Base-by-base conservation (phyloP, 1,139 yeast species). In the Kodamaea arcana region DNA sequence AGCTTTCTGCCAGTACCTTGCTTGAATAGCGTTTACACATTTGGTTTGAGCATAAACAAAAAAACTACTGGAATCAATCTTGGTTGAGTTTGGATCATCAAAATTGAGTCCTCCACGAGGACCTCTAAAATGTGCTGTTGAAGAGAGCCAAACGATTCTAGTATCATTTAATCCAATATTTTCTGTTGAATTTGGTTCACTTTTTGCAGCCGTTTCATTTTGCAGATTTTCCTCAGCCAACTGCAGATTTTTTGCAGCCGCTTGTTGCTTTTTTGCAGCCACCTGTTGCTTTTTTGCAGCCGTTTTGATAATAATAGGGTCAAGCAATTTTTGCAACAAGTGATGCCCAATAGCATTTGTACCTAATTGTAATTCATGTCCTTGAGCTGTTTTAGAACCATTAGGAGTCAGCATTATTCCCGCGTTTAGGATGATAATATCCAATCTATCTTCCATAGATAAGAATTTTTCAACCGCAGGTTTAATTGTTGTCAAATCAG, bases 211-310 rank as follows among this genome's bases (percentile, higher is more conserved):
- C 4, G 70, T 60, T 31, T 52, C 51, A 22, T 63, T 46, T 20
- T 62, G 45, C 23, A 77, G 48, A 5, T 65, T 36, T 8, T 74
- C 73, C 34, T 69, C 71, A 24, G 76, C 50, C 24, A 63, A 54
- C 36, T n/a, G n/a, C n/a, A n/a, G n/a, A n/a, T n/a, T 37, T 62
- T 59, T 41, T 73, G 72, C 15, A 77, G 50, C 30, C 74, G 50
- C 37, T 69, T 74, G 11, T 72, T 75, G 3, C 74, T 80, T 71
- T 45, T 76, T 76, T 15, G 71, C 62, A 9, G 77, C 79, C 34
- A 72, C n/a, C n/a, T n/a, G n/a, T n/a, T n/a, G n/a, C n/a, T n/a
- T n/a, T n/a, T n/a, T n/a, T 58, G 46, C 15, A 24, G 68, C 58
- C 4, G 70, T 59, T 32, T 52, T 52, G 24, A 64, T 46, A 24